Base-by-base conservation (phyloP, 257 asterid species). In the Mitragyna speciosa region DNA sequence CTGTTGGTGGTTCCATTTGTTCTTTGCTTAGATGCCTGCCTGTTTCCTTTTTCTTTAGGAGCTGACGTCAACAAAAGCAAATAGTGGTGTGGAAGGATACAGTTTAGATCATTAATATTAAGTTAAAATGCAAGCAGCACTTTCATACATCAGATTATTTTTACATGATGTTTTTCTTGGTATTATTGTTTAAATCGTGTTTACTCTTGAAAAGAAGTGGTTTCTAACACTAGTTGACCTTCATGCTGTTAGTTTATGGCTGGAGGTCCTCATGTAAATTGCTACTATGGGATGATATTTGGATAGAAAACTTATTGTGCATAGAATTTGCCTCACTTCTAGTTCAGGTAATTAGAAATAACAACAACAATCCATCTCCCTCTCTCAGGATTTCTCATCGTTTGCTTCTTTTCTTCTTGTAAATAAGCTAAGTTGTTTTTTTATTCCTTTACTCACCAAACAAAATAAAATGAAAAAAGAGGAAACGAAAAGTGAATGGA, bases 1-100 rank as follows among this genome's bases (percentile, higher is more conserved):
- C 14, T 22, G 4, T 33, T 67, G n/a, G 15, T 75, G 71, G 79
- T 39, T 41, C 51, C 70, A 39, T 71, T 75, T 75, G 66, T n/a
- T 75, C 71, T 36, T 24, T 75, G 39, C 45, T 45, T 54, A 48
- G 72, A 36, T 45, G 9, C 61, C 43, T 15, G 43, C 6, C 76
- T 36, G 20, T 36, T 75, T 58, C 15, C 72, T 45, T 63, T 76
- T 45, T 12, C 33, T 43, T 31, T n/a, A 45, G 28, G 8, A 36
- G 2, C 11, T 43, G 47, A 28, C 47, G 19, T 64, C 47, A 16
- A 26, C 30, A 63, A 22, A 75, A 1, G 51, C 72, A 65, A 75
- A 75, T 76, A 63, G 47, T 76, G 72, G 61, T 22, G 58, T 31
- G 70, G 22, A 26, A 45, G 12, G 47, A 76, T 33, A 45, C 12